A percentile compares a stretch with the other conserved stretches of the same genome.
Conservation (phyloP, 768 basidiomycete species). For the Dacryopinax primogenitus region DNA sequence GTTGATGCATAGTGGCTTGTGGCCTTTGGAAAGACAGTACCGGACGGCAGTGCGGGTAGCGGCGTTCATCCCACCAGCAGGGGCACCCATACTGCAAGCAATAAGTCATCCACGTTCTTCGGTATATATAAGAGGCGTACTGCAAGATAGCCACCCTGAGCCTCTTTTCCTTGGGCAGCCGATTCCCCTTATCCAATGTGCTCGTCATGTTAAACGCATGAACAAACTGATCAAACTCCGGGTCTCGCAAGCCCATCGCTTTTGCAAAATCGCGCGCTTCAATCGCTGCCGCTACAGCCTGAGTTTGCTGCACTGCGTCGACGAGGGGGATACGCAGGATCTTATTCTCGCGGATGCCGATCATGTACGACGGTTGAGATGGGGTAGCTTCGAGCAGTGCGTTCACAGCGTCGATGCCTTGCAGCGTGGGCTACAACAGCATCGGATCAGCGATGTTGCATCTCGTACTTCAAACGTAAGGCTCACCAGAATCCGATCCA, state of each 20-base stretch:
- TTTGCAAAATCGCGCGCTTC: conserved; percentile 68
- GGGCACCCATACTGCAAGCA: conserved; percentile 68
- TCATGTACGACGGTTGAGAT: conserved; percentile 91
- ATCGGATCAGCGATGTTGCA: conserved; percentile 11
- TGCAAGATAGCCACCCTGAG: conserved; percentile 34
- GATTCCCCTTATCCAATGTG: conserved; percentile 39
- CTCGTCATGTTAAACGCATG: conserved; percentile 76
- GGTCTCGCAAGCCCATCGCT: conserved; percentile 79
- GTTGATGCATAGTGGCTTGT: conserved; percentile 81
- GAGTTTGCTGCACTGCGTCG: conserved; percentile 88
- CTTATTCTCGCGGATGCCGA: conserved; percentile 90
- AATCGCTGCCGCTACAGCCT: conserved; percentile 72
- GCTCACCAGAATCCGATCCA: conserved; percentile 77
- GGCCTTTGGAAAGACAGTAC: conserved; percentile 84
- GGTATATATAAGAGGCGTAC: conserved; percentile 17
- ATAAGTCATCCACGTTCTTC: conserved; percentile 10
- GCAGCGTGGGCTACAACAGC: conserved; percentile 67
- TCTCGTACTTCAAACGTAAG: too few relatives aligned
- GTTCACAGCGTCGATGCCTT: conserved; percentile 87
- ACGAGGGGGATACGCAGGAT: conserved; percentile 81
- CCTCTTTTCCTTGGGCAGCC: conserved; percentile 37
- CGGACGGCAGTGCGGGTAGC: conserved; percentile 89
- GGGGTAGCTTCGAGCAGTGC: conserved; percentile 76
- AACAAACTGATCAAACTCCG: conserved; percentile 78
- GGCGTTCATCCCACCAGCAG: conserved; percentile 98